phyloP scores from a whole-genome alignment of 768 basidiomycete genomes.

The Leccinum variicolor region DNA sequence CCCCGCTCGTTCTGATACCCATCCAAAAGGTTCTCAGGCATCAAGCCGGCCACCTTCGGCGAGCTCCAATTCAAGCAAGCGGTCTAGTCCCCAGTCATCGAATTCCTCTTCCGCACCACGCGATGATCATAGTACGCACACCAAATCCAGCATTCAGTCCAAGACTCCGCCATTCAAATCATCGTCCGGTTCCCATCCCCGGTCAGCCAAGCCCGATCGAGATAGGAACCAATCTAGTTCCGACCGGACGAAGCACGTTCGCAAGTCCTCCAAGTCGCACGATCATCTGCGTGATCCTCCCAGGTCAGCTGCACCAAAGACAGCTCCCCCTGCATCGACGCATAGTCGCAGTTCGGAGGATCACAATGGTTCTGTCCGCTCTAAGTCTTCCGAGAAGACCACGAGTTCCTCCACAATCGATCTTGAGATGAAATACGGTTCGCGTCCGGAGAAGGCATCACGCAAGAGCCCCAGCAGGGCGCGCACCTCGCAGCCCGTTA shows the following conservation, averaged over 20 bases:
- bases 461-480: conserved; percentile 14
- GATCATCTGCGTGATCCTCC: conserved; percentile 21
- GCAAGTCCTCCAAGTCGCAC: conserved; percentile 19
- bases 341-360: conserved; percentile 11
- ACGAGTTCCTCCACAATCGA: conserved; percentile 1
- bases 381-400: conserved; percentile 15
- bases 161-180: conserved; percentile 11
- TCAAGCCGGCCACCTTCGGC: conserved; percentile 33
- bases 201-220: conserved; percentile 9
- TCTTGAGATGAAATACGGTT: conserved; percentile 1
- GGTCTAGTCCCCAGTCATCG: conserved; percentile 11
- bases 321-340: conserved; percentile 9
- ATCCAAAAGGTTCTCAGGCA: conserved; percentile 21
- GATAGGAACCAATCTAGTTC: conserved; percentile 15
- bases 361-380: conserved; percentile 5
- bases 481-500: conserved; percentile 24
- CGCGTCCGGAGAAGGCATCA: conserved; percentile 11
- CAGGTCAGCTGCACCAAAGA: conserved; percentile 9
- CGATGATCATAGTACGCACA: conserved; percentile 9
- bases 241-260: conserved; percentile 18
- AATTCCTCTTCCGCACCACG: conserved; percentile 11
- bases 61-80: conserved; percentile 26
- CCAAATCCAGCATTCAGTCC: conserved; percentile 11
- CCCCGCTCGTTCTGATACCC: conserved; percentile 20
- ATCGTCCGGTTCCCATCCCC: conserved; percentile 16